These are phyloP conservation scores for Scleroderma citrinum DNA, from an alignment of 768 basidiomycete genomes.

Conservation along the genomic window DNA sequence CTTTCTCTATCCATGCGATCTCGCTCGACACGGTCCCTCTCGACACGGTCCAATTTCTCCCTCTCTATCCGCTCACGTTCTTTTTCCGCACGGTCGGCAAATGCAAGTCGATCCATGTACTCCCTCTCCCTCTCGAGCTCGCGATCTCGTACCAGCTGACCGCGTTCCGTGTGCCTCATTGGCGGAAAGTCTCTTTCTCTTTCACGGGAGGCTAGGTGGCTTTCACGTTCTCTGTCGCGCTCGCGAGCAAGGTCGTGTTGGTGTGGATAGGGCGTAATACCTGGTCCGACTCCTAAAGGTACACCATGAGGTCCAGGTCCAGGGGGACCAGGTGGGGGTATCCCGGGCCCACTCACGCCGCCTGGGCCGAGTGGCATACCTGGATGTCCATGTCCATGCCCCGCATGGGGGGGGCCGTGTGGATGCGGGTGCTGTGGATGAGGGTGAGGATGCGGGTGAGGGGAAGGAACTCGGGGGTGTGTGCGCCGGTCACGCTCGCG, in stretches of 20 bases:
- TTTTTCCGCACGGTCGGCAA: constrained; percentile 14
- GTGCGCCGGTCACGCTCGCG: constrained; percentile 25
- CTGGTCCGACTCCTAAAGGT: neutral
- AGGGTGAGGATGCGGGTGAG: constrained; percentile 11
- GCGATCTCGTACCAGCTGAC: constrained; percentile 19
- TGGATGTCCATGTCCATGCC: neutral
- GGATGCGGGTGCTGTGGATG: constrained; percentile 1
- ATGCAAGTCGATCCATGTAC: constrained; percentile 20
- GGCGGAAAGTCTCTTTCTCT: constrained; percentile 2
- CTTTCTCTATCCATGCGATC: constrained; percentile 6
- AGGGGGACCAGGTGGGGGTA: constrained; percentile 15
- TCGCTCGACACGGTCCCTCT: constrained; percentile 13
- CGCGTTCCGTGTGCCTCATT: neutral
- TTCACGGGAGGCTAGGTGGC: no score
- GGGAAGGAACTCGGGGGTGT: constrained; percentile 23
- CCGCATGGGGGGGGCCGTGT: constrained; percentile 1
- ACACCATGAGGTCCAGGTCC: neutral
- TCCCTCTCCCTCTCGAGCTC: constrained; percentile 24
- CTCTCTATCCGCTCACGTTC: constrained; percentile 1
- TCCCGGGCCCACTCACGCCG: neutral
- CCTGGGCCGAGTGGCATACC: neutral
- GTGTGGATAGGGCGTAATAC: constrained; percentile 3
- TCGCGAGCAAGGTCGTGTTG: constrained; percentile 21
- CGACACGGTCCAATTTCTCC: neutral
- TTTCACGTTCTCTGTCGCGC: constrained; percentile 17